Conservation (phyloP, 2,329 filamentous ascomycete species). For the Cordyceps cicadae region DNA sequence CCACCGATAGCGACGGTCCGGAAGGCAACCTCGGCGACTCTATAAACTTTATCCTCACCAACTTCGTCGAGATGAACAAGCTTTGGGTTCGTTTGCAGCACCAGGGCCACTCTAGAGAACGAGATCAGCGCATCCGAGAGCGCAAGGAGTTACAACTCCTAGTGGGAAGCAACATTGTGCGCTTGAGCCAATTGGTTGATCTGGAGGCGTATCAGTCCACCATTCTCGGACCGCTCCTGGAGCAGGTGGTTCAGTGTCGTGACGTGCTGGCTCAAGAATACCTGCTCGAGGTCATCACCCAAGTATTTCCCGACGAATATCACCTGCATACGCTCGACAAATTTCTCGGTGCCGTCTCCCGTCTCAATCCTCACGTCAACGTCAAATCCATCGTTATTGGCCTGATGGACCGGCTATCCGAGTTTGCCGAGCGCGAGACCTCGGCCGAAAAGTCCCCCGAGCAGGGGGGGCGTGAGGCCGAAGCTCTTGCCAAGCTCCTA, state of each 20-base stretch:
- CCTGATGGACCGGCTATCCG: constrained; percentile 90
- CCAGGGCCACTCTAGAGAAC: constrained; percentile 90
- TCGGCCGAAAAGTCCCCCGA: constrained; percentile 62
- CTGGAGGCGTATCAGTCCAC: constrained; percentile 86
- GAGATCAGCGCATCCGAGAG: constrained; percentile 89
- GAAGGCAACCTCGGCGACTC: constrained; percentile 95
- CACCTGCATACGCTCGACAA: constrained; percentile 95
- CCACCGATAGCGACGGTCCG: constrained; percentile 75
- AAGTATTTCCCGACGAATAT: constrained; percentile 97
- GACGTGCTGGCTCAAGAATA: constrained; percentile 97
- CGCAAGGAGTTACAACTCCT: constrained; percentile 90
- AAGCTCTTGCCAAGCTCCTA: constrained; percentile 69
- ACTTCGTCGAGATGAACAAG: constrained; percentile 99
- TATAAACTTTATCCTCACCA: constrained; percentile 95
- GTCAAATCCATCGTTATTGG: constrained; percentile 97
- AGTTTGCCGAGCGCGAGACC: constrained; percentile 86
- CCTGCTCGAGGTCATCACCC: constrained; percentile 93
- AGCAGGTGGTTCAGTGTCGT: constrained; percentile 95
- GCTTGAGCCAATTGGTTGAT: constrained; percentile 91
- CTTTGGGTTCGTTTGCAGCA: constrained; percentile 96
- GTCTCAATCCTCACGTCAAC: constrained; percentile 92
- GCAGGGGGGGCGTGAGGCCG: constrained; percentile 70
- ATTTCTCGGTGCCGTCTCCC: constrained; percentile 84
- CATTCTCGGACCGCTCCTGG: constrained; percentile 79
- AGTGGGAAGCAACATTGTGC: constrained; percentile 92